Conservation (phyloP, 768 basidiomycete genomes). For the Lactarius pseudohatsudake region DNA sequence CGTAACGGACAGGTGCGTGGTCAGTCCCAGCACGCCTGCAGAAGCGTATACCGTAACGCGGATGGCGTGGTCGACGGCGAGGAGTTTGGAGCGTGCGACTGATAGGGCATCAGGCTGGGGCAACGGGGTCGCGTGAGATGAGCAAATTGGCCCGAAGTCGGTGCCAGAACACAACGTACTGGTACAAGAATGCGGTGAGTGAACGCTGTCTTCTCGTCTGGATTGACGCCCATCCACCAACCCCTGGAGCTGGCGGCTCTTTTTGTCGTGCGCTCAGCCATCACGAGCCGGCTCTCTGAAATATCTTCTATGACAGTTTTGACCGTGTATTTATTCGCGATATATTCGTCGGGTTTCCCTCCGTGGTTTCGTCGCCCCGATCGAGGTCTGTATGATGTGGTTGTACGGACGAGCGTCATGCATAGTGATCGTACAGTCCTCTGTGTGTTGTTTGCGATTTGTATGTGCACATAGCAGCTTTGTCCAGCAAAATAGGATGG, state of each 20-base stretch:
- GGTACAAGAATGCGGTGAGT: slow-evolving; percentile 71
- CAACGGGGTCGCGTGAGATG: neutral
- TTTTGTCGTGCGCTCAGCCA: slow-evolving; percentile 58
- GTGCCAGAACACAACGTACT: slow-evolving; percentile 46
- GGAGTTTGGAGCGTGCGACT: slow-evolving; percentile 60
- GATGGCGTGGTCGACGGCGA: slow-evolving; percentile 77
- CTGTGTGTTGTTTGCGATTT: slow-evolving; percentile 64
- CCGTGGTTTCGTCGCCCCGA: slow-evolving; percentile 39
- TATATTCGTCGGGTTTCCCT: slow-evolving; percentile 33
- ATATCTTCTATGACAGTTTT: slow-evolving; percentile 62
- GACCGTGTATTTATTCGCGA: slow-evolving; percentile 64
- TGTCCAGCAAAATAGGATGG: slow-evolving; percentile 83
- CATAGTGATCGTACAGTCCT: slow-evolving; percentile 65
- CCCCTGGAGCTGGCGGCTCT: slow-evolving; percentile 80
- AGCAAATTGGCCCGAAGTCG: neutral
- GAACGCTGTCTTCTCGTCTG: slow-evolving; percentile 62
- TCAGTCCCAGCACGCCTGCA: slow-evolving; percentile 38
- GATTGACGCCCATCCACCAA: slow-evolving; percentile 83
- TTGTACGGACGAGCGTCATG: slow-evolving; percentile 63
- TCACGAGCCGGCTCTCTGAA: slow-evolving; percentile 62
- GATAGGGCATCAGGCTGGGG: slow-evolving; percentile 66
- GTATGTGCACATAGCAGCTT: slow-evolving; percentile 63
- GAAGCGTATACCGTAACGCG: slow-evolving; percentile 63
- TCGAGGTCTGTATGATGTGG: slow-evolving; percentile 61
- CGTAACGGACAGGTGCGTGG: slow-evolving; percentile 64